phyloP scores from a whole-genome alignment of 2,329 filamentous ascomycete genomes.

The Talaromyces sp. region DNA sequence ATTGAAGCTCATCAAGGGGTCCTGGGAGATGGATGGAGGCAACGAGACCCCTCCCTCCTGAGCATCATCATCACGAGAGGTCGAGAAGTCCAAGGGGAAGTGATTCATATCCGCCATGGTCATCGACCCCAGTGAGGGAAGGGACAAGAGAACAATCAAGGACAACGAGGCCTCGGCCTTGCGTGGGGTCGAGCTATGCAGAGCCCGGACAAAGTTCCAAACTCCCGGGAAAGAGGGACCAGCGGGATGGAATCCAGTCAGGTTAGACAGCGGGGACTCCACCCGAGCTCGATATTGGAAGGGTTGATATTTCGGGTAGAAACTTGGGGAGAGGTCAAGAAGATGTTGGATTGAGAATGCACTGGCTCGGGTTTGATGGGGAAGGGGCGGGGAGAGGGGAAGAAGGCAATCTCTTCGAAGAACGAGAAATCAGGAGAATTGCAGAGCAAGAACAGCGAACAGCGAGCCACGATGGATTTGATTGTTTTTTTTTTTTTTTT shows the following conservation, averaged over 20 bases:
- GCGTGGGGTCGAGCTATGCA: slow-evolving; percentile 24
- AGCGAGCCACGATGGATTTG: too few relatives aligned
- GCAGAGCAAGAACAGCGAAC: too few relatives aligned
- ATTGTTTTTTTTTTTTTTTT: slow-evolving; percentile 1
- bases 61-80: slow-evolving; percentile 11
- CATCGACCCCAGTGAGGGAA: background rate
- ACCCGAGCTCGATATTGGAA: slow-evolving; percentile 3
- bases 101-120: slow-evolving; percentile 18
- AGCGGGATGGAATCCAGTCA: slow-evolving; percentile 18
- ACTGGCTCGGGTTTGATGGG: background rate
- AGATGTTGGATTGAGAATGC: too few relatives aligned
- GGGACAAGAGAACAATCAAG: background rate
- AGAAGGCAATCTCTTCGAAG: too few relatives aligned
- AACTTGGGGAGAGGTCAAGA: background rate
- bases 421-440: too few relatives aligned
- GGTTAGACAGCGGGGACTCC: slow-evolving; percentile 6
- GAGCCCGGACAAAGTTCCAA: slow-evolving; percentile 24
- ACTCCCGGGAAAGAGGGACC: slow-evolving; percentile 23
- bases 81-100: slow-evolving; percentile 15
- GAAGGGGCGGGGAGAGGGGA: too few relatives aligned
- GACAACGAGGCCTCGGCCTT: slow-evolving; percentile 14
- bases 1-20: slow-evolving; percentile 23
- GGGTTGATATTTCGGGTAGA: background rate
- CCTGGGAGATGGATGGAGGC: slow-evolving; percentile 6
- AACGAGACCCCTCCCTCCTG: slow-evolving; percentile 13